phyloP scores from a whole-genome alignment of 2,329 filamentous ascomycete genomes.

The Cadophora malorum region DNA sequence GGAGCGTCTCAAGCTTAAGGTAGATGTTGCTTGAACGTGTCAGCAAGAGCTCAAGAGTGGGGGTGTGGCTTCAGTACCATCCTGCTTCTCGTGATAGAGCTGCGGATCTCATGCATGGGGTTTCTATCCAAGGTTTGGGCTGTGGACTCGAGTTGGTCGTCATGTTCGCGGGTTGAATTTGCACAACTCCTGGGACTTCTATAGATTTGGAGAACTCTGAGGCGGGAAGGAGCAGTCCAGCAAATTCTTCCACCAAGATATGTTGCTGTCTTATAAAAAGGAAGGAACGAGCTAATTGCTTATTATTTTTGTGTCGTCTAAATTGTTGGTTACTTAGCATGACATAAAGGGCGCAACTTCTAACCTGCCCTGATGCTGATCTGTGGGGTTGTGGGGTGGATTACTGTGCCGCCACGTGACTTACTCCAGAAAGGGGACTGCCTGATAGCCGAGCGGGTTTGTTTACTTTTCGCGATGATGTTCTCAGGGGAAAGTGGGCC shows the following conservation, averaged over 20 bases:
- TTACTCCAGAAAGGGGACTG: not conserved
- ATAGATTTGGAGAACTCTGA: not conserved
- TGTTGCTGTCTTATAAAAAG: not conserved
- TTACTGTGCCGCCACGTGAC: not conserved
- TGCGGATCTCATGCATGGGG: conserved; percentile 38
- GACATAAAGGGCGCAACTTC: not conserved
- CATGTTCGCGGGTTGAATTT: not conserved
- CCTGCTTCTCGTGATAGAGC: conserved; percentile 41
- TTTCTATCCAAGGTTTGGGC: conserved; percentile 40
- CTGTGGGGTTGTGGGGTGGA: not conserved
- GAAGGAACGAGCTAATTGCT: not conserved
- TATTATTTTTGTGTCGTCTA: not conserved
- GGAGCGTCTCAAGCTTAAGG: conserved; percentile 85
- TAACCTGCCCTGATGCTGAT: not conserved
- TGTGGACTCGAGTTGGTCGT: conserved; percentile 5
- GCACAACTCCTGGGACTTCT: no score
- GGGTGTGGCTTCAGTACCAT: conserved; percentile 35
- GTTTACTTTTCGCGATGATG: not conserved
- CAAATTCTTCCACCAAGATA: not conserved
- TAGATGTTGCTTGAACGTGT: conserved; percentile 61
- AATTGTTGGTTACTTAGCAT: not conserved
- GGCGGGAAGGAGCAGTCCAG: not conserved
- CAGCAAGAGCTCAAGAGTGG: not conserved
- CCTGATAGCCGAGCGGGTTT: conserved; percentile 1
- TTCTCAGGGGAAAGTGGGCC: no score